Conservation (phyloP, 2,329 filamentous ascomycete species). For the Ophiostoma sp. region DNA sequence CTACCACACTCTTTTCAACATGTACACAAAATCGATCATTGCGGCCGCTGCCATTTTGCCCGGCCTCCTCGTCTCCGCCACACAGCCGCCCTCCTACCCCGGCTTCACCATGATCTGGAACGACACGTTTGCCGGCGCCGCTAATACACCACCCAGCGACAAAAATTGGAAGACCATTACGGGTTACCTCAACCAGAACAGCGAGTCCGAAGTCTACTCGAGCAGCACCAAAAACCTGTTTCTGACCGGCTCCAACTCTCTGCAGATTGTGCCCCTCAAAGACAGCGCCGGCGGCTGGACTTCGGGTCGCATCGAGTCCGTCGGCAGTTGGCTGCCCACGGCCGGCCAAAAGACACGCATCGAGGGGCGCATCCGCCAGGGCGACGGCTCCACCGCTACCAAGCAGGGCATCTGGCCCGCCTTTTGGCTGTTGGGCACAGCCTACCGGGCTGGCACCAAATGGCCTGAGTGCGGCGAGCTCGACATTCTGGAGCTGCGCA, state of each 20-base stretch:
- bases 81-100: slow-evolving; percentile 42
- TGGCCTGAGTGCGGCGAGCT: slow-evolving; percentile 60
- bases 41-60: slow-evolving; percentile 1
- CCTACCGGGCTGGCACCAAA: slow-evolving; percentile 46
- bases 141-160: slow-evolving; percentile 39
- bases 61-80: slow-evolving; percentile 39
- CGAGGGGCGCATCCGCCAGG: slow-evolving; percentile 51
- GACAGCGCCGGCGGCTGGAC: slow-evolving; percentile 48
- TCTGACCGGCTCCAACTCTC: slow-evolving; percentile 49
- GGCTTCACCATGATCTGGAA: slow-evolving; percentile 46
- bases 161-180: slow-evolving; percentile 49
- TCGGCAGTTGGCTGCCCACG: slow-evolving; percentile 47
- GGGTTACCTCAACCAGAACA: slow-evolving; percentile 62
- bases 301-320: slow-evolving; percentile 56
- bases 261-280: slow-evolving; percentile 53
- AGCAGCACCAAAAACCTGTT: slow-evolving; percentile 50
- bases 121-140: slow-evolving; percentile 45
- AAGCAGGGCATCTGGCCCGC: slow-evolving; percentile 61
- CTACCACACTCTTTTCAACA: not conserved
- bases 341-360: slow-evolving; percentile 48
- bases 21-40: not conserved
- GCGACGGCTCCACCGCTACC: slow-evolving; percentile 38
- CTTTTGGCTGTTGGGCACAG: slow-evolving; percentile 58
- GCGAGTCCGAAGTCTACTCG: slow-evolving; percentile 54
- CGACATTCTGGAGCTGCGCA: slow-evolving; percentile 58